phyloP scores from a whole-genome alignment of 495 filamentous ascomycete genomes.

The Cryomyces minteri region DNA sequence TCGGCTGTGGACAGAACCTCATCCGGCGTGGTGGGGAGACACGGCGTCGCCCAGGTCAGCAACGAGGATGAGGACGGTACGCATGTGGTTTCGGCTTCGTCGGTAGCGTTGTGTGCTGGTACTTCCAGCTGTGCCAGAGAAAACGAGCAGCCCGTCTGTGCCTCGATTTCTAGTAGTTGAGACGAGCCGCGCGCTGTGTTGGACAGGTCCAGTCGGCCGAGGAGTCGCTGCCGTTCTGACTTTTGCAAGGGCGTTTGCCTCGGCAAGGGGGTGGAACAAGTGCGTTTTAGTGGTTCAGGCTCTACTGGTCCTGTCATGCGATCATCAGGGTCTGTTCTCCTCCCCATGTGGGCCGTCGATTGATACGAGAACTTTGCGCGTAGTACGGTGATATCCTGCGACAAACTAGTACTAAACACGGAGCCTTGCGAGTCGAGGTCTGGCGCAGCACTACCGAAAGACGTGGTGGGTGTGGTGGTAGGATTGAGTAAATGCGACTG shows the following conservation, averaged over 20 bases:
- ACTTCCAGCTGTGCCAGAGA: too few relatives aligned
- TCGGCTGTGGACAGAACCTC: background rate
- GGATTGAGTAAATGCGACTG: background rate
- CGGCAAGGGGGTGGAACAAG: background rate
- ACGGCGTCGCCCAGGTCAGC: background rate
- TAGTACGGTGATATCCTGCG: constrained; percentile 1
- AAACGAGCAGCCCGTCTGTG: too few relatives aligned
- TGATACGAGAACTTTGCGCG: constrained; percentile 2
- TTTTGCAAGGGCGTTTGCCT: background rate
- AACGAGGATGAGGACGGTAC: background rate
- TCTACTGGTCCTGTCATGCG: background rate
- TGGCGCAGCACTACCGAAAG: background rate
- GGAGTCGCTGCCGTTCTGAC: background rate
- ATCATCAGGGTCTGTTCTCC: background rate
- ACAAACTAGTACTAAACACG: constrained; percentile 5
- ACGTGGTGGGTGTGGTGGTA: constrained; percentile 1
- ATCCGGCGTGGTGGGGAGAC: background rate
- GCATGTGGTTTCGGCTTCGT: too few relatives aligned
- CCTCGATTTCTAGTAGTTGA: too few relatives aligned
- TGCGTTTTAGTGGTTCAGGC: background rate
- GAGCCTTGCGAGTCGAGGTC: background rate
- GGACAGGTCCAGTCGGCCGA: background rate
- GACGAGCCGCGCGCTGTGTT: background rate
- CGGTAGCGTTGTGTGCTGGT: too few relatives aligned
- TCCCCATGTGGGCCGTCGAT: background rate